A percentile compares a stretch with the other conserved stretches of the same genome.
These are phyloP conservation scores for Lasiodiplodia gonubiensis DNA, from an alignment of 2,329 filamentous ascomycete species.

Conservation along the genomic window DNA sequence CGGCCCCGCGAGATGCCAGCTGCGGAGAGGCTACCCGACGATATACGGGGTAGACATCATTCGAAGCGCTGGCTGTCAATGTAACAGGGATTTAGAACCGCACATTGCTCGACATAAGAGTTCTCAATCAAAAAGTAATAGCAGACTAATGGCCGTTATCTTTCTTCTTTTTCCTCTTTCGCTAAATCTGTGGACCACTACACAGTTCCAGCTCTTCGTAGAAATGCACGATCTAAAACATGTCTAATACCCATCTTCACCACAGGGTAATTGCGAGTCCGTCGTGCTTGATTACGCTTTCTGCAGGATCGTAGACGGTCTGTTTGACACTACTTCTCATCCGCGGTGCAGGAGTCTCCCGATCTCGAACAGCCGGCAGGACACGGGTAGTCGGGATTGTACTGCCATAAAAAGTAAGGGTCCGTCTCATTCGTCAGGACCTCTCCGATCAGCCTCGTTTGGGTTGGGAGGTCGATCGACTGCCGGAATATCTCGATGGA, in stretches of 20 bases:
- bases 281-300: background rate
- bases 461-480: constrained; percentile 45
- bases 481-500: constrained; percentile 56
- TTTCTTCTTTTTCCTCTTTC: too few relatives aligned
- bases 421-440: constrained; percentile 62
- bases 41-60: background rate
- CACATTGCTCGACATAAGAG: too few relatives aligned
- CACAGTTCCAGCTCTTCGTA: too few relatives aligned
- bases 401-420: constrained; percentile 62
- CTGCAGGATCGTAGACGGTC: too few relatives aligned
- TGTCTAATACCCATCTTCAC: too few relatives aligned
- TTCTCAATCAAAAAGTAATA: too few relatives aligned
- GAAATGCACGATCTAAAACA: too few relatives aligned
- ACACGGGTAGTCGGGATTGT: constrained; percentile 45
- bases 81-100: too few relatives aligned
- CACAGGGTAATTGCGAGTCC: too few relatives aligned
- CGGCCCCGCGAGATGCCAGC: background rate
- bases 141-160: too few relatives aligned
- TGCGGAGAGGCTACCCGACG: background rate
- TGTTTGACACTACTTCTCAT: background rate
- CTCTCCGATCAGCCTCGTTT: constrained; percentile 51
- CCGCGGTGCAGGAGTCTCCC: background rate
- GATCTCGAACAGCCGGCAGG: constrained; percentile 41
- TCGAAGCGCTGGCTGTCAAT: too few relatives aligned
- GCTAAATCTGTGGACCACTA: too few relatives aligned